Evolutionary conservation across 352 stramenopile genomes (phyloP), one percentile per base, ranked within the genome.

Genomic region (Phytophthora pistaciae): DNA sequence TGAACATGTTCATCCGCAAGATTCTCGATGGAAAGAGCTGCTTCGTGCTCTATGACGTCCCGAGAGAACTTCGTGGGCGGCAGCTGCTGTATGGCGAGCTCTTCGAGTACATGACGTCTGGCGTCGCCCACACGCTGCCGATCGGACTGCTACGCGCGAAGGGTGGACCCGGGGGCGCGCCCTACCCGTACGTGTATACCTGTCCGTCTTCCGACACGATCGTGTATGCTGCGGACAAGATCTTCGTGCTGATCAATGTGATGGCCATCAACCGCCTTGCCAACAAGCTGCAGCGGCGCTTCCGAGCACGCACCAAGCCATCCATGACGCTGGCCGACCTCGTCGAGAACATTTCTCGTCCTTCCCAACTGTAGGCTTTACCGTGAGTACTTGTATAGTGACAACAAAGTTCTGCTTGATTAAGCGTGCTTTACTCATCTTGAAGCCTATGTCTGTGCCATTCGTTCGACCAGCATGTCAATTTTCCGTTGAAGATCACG

Each of bases 1-100:
- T 96, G n/a, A 94, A 96, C 66, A 72, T 77, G 58, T 95, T 96
- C 31, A 89, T 96, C 25, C 84, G 84, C 13, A 90, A 91, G 62
- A 93, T 94, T 64, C 74, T 96, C 8, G 87, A 95, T 62, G 90
- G 90, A 27, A 93, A 91, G 58, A 93, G 87, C 70, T 94, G 89
- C 44, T 96, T 96, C 55, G 92, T 93, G 67, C 76, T 95, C 3
- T 96, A 95, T 64, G 78, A 92, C 25, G 46, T 96, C 5, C 90
- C 90, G 0, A 81, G 84, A 54, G 53, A 81, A n/a, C 80, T 88
- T 63, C 83, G 87, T 13, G 64, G 70, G 0, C 72, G 66, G n/a
- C 54, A 72, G 2, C 68, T 88, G 21, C 77, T 84, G 33, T 96
- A 93, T 65, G 82, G 87, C 55, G 77, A 92, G 25, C 68, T 96